These are phyloP conservation scores for Tinospora cordifolia DNA, from an alignment of 164 flowering plant genomes.

Conservation along the genomic window DNA sequence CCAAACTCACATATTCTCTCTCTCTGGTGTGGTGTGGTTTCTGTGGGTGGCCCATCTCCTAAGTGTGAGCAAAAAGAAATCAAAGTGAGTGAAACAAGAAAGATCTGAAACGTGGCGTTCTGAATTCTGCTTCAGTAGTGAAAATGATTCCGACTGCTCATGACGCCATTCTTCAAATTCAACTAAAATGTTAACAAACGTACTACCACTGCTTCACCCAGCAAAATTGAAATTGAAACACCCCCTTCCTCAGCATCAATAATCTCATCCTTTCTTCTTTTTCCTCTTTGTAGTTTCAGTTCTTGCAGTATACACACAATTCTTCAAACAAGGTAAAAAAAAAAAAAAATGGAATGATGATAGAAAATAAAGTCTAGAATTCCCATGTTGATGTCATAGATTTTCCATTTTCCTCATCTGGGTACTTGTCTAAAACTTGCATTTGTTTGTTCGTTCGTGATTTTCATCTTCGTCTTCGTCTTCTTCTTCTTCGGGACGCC, in stretches of 20 bases:
- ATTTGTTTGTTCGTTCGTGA: not conserved
- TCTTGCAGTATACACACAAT: not conserved
- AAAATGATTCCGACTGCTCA: not conserved
- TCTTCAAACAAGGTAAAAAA: not conserved
- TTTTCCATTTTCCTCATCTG: not conserved
- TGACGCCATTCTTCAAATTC: not conserved
- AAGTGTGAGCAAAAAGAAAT: not conserved
- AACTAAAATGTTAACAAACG: not conserved
- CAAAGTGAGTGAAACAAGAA: not conserved
- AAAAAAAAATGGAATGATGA: not conserved
- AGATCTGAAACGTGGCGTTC: not conserved
- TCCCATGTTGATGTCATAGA: not conserved
- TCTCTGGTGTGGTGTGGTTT: too few species aligned
- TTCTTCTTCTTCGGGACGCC: not conserved
- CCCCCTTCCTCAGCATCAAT: not conserved
- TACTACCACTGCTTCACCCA: not conserved
- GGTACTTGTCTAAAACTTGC: not conserved
- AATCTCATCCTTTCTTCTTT: not conserved
- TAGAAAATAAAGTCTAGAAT: not conserved
- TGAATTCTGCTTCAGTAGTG: not conserved
- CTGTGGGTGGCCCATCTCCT: not conserved
- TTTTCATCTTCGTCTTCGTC: not conserved
- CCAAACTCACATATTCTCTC: too few species aligned
- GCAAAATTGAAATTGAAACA: not conserved
- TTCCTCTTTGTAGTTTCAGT: not conserved